phyloP scores from a whole-genome alignment of 176 grass and related monocot genomes.

The Carex kokanica region DNA sequence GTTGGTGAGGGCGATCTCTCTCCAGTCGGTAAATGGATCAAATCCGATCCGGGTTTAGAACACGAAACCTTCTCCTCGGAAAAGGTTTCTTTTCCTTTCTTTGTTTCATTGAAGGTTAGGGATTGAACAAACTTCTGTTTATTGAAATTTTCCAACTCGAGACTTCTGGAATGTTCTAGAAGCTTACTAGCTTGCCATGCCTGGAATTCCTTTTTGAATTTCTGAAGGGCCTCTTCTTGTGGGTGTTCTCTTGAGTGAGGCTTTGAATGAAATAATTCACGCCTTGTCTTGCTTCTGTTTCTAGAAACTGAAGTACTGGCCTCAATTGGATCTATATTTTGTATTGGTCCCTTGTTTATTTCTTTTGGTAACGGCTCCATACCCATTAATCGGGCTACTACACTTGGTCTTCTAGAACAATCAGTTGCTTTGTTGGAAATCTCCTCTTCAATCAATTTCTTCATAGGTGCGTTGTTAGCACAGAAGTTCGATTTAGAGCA shows the following conservation, averaged over 20 bases:
- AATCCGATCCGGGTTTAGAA: constrained; percentile 11
- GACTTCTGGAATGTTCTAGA: constrained; percentile 45
- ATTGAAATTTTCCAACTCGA: constrained; percentile 43
- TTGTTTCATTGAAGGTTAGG: constrained; percentile 3
- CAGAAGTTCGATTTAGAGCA: constrained; percentile 40
- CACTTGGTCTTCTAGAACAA: constrained; percentile 50
- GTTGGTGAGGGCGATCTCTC: constrained; percentile 48
- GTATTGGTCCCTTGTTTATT: constrained; percentile 2
- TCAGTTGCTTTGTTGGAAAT: constrained; percentile 41
- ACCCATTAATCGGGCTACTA: constrained; percentile 90
- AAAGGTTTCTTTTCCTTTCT: constrained; percentile 28
- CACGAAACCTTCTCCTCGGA: not conserved
- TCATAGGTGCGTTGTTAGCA: constrained; percentile 28
- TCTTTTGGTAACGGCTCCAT: constrained; percentile 77
- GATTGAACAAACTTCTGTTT: constrained; percentile 21
- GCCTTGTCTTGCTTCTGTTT: constrained; percentile 34
- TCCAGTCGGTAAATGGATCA: constrained; percentile 22
- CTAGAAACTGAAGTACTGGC: constrained; percentile 5
- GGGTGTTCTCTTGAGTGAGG: constrained; percentile 69
- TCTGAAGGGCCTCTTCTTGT: constrained; percentile 93
- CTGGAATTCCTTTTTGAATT: constrained; percentile 91
- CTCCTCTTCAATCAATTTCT: constrained; percentile 59
- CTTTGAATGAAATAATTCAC: constrained; percentile 39
- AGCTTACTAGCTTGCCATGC: constrained; percentile 66
- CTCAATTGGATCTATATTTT: constrained; percentile 38